phyloP scores from a whole-genome alignment of 495 filamentous ascomycete genomes.

The Mycothermus thermophilus region DNA sequence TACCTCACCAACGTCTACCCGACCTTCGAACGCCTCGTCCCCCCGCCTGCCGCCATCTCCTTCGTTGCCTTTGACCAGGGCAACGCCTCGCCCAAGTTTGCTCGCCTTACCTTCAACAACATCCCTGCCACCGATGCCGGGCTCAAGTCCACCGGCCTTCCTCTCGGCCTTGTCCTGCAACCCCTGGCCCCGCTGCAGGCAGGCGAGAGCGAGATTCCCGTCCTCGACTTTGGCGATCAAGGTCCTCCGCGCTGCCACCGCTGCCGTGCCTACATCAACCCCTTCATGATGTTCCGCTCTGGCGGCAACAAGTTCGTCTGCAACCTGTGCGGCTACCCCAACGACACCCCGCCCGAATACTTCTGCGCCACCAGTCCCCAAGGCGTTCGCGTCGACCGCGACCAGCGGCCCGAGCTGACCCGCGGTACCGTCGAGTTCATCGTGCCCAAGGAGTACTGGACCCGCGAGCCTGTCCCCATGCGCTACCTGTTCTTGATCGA shows the following conservation, averaged over 20 bases:
- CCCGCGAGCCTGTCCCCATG: constrained; percentile 78
- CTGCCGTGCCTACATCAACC: constrained; percentile 95
- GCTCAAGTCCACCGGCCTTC: constrained; percentile 62
- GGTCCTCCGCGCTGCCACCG: constrained; percentile 87
- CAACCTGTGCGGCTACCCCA: constrained; percentile 96
- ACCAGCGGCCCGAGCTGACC: constrained; percentile 78
- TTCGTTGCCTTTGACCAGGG: constrained; percentile 91
- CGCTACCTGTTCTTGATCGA: constrained; percentile 87
- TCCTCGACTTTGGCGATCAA: constrained; percentile 85
- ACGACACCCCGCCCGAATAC: constrained; percentile 86
- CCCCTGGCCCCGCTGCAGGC: constrained; percentile 72
- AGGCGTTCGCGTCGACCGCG: constrained; percentile 74
- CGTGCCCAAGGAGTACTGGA: constrained; percentile 98
- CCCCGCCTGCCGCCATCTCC: constrained; percentile 78
- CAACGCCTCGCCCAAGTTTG: constrained; percentile 90
- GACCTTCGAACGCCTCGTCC: constrained; percentile 82
- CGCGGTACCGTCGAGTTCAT: constrained; percentile 90
- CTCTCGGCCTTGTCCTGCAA: constrained; percentile 78
- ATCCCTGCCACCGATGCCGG: constrained; percentile 76
- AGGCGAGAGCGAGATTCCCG: constrained; percentile 77
- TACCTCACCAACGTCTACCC: constrained; percentile 81
- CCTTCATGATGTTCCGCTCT: constrained; percentile 92
- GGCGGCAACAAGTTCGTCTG: constrained; percentile 95
- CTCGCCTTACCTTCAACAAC: constrained; percentile 79
- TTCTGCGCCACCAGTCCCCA: constrained; percentile 81